Conservation (phyloP, 176 grass and related monocot species). For the Musa itinerans region DNA sequence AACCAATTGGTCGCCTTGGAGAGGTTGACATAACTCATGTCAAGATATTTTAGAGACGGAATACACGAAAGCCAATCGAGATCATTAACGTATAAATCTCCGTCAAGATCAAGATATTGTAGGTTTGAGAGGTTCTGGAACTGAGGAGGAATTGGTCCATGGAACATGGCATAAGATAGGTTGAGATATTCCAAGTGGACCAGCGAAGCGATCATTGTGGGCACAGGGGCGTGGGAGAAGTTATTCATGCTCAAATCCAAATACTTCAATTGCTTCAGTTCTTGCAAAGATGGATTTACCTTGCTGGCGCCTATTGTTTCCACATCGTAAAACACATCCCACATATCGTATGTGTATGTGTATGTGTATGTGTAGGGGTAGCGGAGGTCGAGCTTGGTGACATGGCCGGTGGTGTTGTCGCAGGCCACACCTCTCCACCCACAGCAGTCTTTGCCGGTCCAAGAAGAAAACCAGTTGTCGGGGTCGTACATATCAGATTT, state of each 20-base stretch:
- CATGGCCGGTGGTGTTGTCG: conserved; percentile 27
- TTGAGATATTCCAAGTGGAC: conserved; percentile 15
- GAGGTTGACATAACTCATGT: neutral
- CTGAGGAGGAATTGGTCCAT: conserved; percentile 24
- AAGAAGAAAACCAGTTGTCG: conserved; percentile 16
- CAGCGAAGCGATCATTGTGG: conserved; percentile 12
- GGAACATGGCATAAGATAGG: conserved; percentile 11
- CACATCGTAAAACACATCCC: fast-evolving
- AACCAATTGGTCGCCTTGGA: neutral
- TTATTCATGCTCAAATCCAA: conserved; percentile 30
- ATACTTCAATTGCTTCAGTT: conserved; percentile 8
- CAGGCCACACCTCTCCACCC: conserved; percentile 33
- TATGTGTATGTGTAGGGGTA: neutral
- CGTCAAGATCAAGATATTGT: conserved; percentile 10
- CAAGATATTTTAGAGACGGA: neutral
- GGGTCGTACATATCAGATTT: conserved; percentile 1
- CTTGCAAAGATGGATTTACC: conserved; percentile 10
- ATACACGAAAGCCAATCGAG: neutral
- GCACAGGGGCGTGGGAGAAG: conserved; percentile 17
- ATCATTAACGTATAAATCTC: neutral
- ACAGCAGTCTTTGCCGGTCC: conserved; percentile 34
- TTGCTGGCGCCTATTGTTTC: neutral
- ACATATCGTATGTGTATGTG: no score
- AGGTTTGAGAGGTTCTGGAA: conserved; percentile 25
- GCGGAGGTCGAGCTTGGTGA: neutral